Evolutionary conservation across 768 basidiomycete species (phyloP).

Genomic region (Suillus placidus): DNA sequence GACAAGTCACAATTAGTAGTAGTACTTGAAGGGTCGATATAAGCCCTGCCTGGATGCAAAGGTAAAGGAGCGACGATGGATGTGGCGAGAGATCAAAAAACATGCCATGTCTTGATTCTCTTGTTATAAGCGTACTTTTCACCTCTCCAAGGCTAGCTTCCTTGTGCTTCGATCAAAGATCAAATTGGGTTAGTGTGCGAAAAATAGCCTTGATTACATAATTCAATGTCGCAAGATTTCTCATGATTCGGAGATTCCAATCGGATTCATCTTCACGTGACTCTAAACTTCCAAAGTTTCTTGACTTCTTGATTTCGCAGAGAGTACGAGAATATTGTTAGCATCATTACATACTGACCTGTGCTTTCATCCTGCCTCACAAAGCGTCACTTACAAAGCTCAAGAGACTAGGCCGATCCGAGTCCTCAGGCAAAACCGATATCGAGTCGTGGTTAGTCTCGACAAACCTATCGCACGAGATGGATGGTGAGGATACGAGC

Average conservation of each 20-base stretch:
- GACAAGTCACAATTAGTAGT: not conserved
- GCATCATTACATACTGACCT: not conserved
- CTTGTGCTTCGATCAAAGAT: constrained; percentile 12
- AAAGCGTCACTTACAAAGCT: constrained; percentile 48
- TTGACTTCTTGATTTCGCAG: not conserved
- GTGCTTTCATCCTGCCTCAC: constrained; percentile 36
- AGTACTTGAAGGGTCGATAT: not conserved
- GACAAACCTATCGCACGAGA: constrained; percentile 35
- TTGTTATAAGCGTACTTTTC: constrained; percentile 15
- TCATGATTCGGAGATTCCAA: not conserved
- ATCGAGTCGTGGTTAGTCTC: constrained; percentile 68
- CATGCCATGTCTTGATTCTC: constrained; percentile 4
- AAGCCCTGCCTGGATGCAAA: not conserved
- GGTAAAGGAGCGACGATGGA: constrained; percentile 9
- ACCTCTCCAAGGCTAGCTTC: constrained; percentile 9
- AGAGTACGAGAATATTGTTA: not conserved
- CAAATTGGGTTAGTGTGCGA: constrained; percentile 17
- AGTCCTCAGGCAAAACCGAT: constrained; percentile 44
- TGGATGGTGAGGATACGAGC: constrained; percentile 32
- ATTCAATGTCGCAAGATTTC: not conserved
- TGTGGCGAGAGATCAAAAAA: constrained; percentile 16
- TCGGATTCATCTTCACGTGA: constrained; percentile 3
- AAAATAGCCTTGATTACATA: constrained; percentile 4
- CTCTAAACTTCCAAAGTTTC: constrained; percentile 1
- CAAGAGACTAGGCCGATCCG: constrained; percentile 46